Base-by-base conservation (phyloP, 345 rosid species). In the Balakata baccata region DNA sequence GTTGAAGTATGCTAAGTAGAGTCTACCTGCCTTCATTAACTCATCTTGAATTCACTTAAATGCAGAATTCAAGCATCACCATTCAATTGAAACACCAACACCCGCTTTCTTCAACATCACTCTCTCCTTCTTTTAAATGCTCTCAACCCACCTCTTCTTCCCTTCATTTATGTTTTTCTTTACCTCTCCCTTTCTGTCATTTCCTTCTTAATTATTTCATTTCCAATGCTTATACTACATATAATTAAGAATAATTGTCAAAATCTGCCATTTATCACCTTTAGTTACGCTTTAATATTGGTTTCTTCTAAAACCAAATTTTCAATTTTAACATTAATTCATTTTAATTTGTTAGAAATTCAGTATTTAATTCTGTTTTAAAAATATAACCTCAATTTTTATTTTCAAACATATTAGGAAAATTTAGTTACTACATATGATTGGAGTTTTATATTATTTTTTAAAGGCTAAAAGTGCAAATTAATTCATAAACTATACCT, bases 1-100 rank as follows among this genome's bases (percentile, higher is more conserved):
- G 63, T 80, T 65, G 34, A 71, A 71, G 79, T 17, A 23, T 61
- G 68, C 75, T 18, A 54, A 43, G 7, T 43, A 43, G 4, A 54
- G 59, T 54, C 79, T 67, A 84, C 85, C 87, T 84, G 87, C 86
- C 86, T 77, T 78, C 89, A 81, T 79, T 84, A 83, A 86, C 11
- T 77, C 74, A 75, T 78, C 86, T 78, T 82, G 79, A 84, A 86
- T 82, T 82, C 84, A 75, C 79, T 72, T 86, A 83, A 86, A 86
- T 84, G 87, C 87, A 75, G 84, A 84, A 77, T 82, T 86, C 77
- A 84, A 81, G 81, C 73, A 76, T 66, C 77, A 67, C 79, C 76
- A 81, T 81, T 73, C 78, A 81, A 63, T 68, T 68, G 70, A 69
- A 73, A 53, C 74, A 61, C 74, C 74, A 82, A 66, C 81, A 72